Percentiles rank a stretch among this genome's conserved stretches.
Conservation (phyloP, 2,329 filamentous ascomycete species). For the Alternaria brassicicola region DNA sequence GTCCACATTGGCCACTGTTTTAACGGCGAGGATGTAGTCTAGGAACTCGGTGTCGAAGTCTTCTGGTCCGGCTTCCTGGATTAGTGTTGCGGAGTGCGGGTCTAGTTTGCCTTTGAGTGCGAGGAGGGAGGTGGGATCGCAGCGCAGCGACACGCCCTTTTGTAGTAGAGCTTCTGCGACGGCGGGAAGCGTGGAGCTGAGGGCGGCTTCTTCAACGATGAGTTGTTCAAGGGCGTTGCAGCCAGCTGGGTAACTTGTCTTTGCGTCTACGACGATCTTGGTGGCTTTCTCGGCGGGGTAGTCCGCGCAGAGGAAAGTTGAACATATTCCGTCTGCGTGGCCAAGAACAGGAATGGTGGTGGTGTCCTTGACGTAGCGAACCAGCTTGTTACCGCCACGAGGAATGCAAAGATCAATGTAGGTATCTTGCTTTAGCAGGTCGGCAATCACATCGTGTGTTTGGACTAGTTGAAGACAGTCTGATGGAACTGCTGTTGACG, state of each 20-base stretch:
- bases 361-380: slow-evolving; percentile 84
- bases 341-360: slow-evolving; percentile 96
- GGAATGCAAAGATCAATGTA: slow-evolving; percentile 96
- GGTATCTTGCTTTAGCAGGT: slow-evolving; percentile 82
- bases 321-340: slow-evolving; percentile 92
- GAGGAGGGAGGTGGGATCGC: slow-evolving; percentile 72
- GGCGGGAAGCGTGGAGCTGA: slow-evolving; percentile 69
- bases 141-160: slow-evolving; percentile 82
- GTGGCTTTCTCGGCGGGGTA: slow-evolving; percentile 75
- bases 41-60: slow-evolving; percentile 93
- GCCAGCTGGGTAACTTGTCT: slow-evolving; percentile 91
- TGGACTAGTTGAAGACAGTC: slow-evolving; percentile 92
- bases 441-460: slow-evolving; percentile 86
- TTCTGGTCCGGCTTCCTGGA: slow-evolving; percentile 69
- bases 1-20: slow-evolving; percentile 69
- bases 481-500: slow-evolving; percentile 76
- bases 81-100: slow-evolving; percentile 48
- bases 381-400: slow-evolving; percentile 86
- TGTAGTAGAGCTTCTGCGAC: slow-evolving; percentile 76
- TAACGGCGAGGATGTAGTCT: slow-evolving; percentile 81
- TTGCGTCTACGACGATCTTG: slow-evolving; percentile 84
- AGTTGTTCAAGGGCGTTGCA: slow-evolving; percentile 96
- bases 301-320: slow-evolving; percentile 80
- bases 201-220: slow-evolving; percentile 75
- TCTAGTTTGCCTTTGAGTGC: slow-evolving; percentile 61